Percentiles rank a stretch among this genome's conserved stretches.
Conservation (phyloP, 345 rosid species). For the Eutrema japonicum region DNA sequence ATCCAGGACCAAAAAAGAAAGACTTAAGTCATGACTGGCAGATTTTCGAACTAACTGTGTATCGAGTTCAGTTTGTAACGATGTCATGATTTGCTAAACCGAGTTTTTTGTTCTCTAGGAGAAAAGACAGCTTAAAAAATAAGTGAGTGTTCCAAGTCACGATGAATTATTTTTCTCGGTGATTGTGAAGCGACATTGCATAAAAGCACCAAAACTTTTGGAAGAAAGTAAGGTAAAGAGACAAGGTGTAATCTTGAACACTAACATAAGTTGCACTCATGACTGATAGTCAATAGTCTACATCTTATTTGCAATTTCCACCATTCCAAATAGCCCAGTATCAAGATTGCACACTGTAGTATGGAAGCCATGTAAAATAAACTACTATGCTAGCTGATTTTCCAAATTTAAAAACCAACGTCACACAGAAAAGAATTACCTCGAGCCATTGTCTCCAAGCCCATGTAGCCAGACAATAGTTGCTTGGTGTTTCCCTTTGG, state of each 20-base stretch:
- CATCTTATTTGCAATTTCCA: slow-evolving; percentile 1
- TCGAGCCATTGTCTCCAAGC: slow-evolving; percentile 92
- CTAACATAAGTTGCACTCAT: slow-evolving; percentile 18
- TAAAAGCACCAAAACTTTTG: slow-evolving; percentile 1
- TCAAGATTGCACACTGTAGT: neutral
- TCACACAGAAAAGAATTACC: slow-evolving; percentile 51
- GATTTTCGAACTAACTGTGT: neutral
- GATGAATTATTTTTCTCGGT: neutral
- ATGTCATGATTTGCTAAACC: slow-evolving; percentile 6
- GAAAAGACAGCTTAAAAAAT: neutral
- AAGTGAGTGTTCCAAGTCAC: neutral
- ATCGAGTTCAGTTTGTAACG: slow-evolving; percentile 2
- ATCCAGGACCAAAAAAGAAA: slow-evolving; percentile 29
- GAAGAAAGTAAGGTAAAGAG: neutral
- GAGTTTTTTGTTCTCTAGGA: neutral
- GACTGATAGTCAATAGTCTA: slow-evolving; percentile 1
- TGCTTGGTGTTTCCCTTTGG: slow-evolving; percentile 97
- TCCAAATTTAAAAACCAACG: neutral
- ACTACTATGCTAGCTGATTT: neutral
- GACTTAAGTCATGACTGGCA: neutral
- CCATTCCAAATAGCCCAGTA: neutral
- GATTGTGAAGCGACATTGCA: neutral
- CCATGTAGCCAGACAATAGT: slow-evolving; percentile 98
- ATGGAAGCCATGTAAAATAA: neutral
- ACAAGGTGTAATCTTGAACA: slow-evolving; percentile 43